phyloP scores from a whole-genome alignment of 768 basidiomycete genomes.

The Mycena kentingensis region DNA sequence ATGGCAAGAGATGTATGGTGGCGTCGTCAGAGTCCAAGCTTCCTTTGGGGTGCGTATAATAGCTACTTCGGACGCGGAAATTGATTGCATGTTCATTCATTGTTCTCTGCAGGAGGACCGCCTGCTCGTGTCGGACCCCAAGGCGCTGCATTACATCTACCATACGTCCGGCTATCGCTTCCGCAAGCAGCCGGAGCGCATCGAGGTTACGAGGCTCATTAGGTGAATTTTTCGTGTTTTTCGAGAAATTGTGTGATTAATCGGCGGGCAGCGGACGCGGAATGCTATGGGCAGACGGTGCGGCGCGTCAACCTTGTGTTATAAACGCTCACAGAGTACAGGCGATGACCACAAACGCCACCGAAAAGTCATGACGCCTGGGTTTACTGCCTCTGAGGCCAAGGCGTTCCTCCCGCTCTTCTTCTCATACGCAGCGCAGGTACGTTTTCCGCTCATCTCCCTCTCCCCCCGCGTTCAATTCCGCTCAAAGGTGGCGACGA shows the following conservation, averaged over 20 bases:
- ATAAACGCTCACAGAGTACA: constrained; percentile 6
- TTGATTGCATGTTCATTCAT: background rate
- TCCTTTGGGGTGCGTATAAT: constrained; percentile 37
- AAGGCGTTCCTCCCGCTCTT: constrained; percentile 45
- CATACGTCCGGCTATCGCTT: constrained; percentile 47
- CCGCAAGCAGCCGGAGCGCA: constrained; percentile 40
- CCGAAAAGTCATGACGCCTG: constrained; percentile 47
- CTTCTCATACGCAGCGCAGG: constrained; percentile 35
- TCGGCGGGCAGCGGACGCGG: constrained; percentile 27
- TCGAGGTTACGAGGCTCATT: constrained; percentile 37
- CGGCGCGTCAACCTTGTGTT: background rate
- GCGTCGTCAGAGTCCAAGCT: constrained; percentile 40
- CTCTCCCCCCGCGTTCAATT: constrained; percentile 2
- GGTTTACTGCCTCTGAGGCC: constrained; percentile 47
- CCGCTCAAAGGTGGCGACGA: constrained; percentile 34
- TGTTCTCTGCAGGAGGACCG: constrained; percentile 44
- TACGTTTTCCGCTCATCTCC: constrained; percentile 9
- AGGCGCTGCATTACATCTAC: constrained; percentile 49
- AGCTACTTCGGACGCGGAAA: background rate
- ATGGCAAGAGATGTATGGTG: constrained; percentile 48
- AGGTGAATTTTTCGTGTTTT: constrained; percentile 13
- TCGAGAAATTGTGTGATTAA: constrained; percentile 5
- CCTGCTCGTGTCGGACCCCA: constrained; percentile 49
- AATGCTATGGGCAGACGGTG: constrained; percentile 35
- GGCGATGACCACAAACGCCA: constrained; percentile 49